Evolutionary conservation across 495 filamentous ascomycete genomes (phyloP), one percentile per base, ranked within the genome.

Genomic region (Podospora didyma): DNA sequence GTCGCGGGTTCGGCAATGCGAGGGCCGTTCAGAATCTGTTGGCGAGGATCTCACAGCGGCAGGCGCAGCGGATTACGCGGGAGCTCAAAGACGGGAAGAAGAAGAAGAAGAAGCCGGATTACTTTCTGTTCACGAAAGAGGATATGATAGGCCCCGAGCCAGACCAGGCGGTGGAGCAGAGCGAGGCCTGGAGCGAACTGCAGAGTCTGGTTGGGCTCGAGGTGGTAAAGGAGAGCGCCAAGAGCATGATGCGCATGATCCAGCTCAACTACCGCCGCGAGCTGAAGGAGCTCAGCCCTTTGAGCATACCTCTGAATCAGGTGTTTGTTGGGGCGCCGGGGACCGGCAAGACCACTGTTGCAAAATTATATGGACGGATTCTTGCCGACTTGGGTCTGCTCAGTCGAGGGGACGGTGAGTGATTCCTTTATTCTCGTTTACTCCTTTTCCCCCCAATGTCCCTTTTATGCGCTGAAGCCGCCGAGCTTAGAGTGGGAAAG

Each of bases 281-380:
- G 57, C 63, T 89, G 0, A 61, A 75, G 2, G 86, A 89, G 59
- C 64, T 85, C 58, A 70, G 75, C 0, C 62, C 71, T 3, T 66
- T 89, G 3, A 67, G 84, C 45, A 81, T 79, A 35, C 82, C 75
- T 2, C 75, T 93, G 4, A 90, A 92, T 63, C 72, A 76, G 17
- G 83, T 90, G 17, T 90, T 91, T 51, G 66, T 88, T 2, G 88
- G 88, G 1, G 77, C 74, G 24, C 88, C 87, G 1, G 88, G 87
- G 2, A 91, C 87, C 0, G 88, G 89, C 0, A 93, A 92, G 61
- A 92, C 89, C 0, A 81, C 86, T 0, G 85, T 93, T 0, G 89
- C 86, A 0, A 89, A 89, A 65, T 63, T 92, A 2, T 93, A 88
- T 61, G 86, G 85, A 0, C 71, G 81, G 58, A 84, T 89, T 12